Conservation (phyloP, 345 rosid species). For the Salix dunnii region DNA sequence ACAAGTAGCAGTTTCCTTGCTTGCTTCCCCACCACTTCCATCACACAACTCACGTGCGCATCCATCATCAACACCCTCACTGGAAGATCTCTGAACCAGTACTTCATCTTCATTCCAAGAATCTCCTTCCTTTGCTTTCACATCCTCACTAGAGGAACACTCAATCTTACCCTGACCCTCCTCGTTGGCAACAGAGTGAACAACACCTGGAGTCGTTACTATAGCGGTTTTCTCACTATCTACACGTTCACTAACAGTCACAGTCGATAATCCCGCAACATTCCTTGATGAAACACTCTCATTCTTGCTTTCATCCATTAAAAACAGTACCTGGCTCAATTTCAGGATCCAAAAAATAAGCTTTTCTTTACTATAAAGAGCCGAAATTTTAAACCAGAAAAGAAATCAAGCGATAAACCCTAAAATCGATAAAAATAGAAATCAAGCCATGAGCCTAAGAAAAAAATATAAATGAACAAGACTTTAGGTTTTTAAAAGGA, state of each 20-base stretch:
- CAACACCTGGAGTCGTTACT: slow-evolving; percentile 1
- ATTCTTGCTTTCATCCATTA: slow-evolving; percentile 28
- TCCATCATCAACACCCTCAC: slow-evolving; percentile 41
- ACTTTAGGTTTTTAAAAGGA: not conserved
- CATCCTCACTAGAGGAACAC: slow-evolving; percentile 13
- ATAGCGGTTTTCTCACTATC: slow-evolving; percentile 11
- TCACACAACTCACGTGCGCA: slow-evolving; percentile 24
- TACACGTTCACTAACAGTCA: slow-evolving; percentile 19
- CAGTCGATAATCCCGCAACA: slow-evolving; percentile 15
- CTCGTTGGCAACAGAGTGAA: slow-evolving; percentile 15
- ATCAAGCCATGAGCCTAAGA: not conserved
- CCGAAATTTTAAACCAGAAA: not conserved
- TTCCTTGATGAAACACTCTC: slow-evolving; percentile 11
- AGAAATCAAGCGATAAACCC: slow-evolving; percentile 20
- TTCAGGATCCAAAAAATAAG: slow-evolving; percentile 13
- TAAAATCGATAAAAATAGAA: slow-evolving; percentile 8
- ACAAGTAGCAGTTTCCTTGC: slow-evolving; percentile 17
- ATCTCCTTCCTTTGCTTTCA: slow-evolving; percentile 20
- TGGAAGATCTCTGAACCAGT: slow-evolving; percentile 44
- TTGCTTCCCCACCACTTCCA: slow-evolving; percentile 20
- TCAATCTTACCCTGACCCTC: slow-evolving; percentile 17
- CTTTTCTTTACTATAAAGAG: not conserved
- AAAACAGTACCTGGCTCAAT: slow-evolving; percentile 20
- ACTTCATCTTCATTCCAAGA: slow-evolving; percentile 37
- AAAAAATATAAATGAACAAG: not conserved